These are phyloP conservation scores for Wickerhamomyces queroliae DNA, from an alignment of 805 yeast species.

Conservation along the genomic window DNA sequence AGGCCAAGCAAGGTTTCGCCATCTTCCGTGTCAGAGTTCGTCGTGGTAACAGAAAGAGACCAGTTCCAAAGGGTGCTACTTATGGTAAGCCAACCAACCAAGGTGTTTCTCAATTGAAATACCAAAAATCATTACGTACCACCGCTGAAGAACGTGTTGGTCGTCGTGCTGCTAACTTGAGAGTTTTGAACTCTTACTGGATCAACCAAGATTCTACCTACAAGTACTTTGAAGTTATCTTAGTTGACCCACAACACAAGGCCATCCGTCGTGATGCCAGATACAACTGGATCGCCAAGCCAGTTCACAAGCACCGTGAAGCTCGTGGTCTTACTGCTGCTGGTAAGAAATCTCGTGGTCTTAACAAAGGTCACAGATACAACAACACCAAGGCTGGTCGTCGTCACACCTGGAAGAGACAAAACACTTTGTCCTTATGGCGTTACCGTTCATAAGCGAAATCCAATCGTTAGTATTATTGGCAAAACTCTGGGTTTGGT, in stretches of 20 bases:
- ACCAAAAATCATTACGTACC: constrained; percentile 96
- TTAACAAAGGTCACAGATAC: constrained; percentile 99
- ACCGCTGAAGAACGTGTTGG: constrained; percentile 99
- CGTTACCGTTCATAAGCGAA: constrained; percentile 74
- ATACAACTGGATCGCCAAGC: constrained; percentile 99
- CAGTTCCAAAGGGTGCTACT: constrained; percentile 99
- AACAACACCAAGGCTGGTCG: constrained; percentile 98
- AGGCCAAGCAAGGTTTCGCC: constrained; percentile 99
- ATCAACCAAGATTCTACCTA: constrained; percentile 98
- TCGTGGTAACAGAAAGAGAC: constrained; percentile 99
- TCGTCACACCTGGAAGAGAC: constrained; percentile 99
- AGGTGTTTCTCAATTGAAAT: constrained; percentile 98
- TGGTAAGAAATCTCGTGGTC: constrained; percentile 99
- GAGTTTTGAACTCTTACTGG: constrained; percentile 99
- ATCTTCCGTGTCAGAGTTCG: constrained; percentile 98
- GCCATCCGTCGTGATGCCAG: constrained; percentile 98
- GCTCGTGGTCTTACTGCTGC: constrained; percentile 97
- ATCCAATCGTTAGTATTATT: background rate
- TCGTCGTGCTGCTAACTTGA: constrained; percentile 96
- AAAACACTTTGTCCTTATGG: constrained; percentile 98
- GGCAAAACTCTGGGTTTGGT: background rate
- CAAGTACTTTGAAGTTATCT: constrained; percentile 98
- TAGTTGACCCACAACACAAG: constrained; percentile 96
- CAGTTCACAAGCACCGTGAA: constrained; percentile 99
- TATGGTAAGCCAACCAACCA: constrained; percentile 99